Conservation (phyloP, 345 rosid genomes). For the Salix brachista region DNA sequence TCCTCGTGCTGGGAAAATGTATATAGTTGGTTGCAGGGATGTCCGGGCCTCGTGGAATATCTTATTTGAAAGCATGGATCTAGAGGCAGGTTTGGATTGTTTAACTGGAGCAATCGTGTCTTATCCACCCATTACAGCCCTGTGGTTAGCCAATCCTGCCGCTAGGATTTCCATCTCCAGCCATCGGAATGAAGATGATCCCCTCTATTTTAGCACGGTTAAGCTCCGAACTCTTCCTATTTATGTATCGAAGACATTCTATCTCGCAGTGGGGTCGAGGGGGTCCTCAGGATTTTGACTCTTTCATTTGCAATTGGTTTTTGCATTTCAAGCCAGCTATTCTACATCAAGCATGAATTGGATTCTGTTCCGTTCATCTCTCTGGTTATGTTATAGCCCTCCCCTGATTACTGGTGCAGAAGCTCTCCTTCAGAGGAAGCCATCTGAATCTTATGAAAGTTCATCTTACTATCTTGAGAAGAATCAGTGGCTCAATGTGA, state of each 20-base stretch:
- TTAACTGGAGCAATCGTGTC: slow-evolving; percentile 53
- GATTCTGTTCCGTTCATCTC: slow-evolving; percentile 58
- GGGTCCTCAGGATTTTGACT: slow-evolving; percentile 61
- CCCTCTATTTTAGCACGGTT: slow-evolving; percentile 48
- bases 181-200: slow-evolving; percentile 67
- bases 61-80: slow-evolving; percentile 68
- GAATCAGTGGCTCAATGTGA: slow-evolving; percentile 61
- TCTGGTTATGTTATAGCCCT: slow-evolving; percentile 61
- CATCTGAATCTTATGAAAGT: slow-evolving; percentile 43
- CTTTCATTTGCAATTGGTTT: slow-evolving; percentile 57
- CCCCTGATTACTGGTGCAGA: slow-evolving; percentile 83
- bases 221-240: slow-evolving; percentile 63
- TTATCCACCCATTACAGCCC: slow-evolving; percentile 73
- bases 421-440: slow-evolving; percentile 57
- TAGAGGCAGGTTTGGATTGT: slow-evolving; percentile 84
- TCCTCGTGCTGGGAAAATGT: slow-evolving; percentile 67
- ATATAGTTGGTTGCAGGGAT: slow-evolving; percentile 84
- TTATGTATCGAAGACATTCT: slow-evolving; percentile 78
- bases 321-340: slow-evolving; percentile 65
- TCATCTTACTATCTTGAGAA: slow-evolving; percentile 49
- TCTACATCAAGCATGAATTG: slow-evolving; percentile 42
- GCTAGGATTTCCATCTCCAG: slow-evolving; percentile 65
- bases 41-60: slow-evolving; percentile 73
- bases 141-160: slow-evolving; percentile 73
- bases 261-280: slow-evolving; percentile 69